Conservation (phyloP, 148 eudicot genomes). For the Rhododendron kiyosumense region DNA sequence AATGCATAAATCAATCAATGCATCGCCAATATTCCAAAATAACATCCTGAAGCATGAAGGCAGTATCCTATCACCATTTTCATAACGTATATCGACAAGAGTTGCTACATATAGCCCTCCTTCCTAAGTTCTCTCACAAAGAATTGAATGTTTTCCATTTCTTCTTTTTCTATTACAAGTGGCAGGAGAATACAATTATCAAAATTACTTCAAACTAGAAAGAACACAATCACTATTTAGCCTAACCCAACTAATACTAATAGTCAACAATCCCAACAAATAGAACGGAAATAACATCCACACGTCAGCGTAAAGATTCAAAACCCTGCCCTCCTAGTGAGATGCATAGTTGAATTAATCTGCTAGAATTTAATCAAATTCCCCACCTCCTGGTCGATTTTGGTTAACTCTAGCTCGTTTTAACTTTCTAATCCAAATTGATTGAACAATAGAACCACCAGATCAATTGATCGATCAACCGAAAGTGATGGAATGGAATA, state of each 20-base stretch:
- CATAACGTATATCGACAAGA: background rate
- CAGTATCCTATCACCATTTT: constrained; percentile 10
- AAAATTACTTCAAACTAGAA: background rate
- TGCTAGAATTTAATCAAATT: background rate
- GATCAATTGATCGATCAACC: background rate
- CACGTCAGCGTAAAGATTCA: background rate
- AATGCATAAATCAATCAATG: background rate
- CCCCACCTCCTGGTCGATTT: background rate
- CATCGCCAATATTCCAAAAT: background rate
- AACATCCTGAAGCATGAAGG: background rate
- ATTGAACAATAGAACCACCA: background rate
- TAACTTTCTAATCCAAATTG: background rate
- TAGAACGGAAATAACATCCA: background rate
- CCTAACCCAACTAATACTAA: background rate
- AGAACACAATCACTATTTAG: background rate
- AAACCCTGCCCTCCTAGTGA: background rate
- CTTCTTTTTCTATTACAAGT: background rate
- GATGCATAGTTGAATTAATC: background rate
- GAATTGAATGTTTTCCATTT: background rate
- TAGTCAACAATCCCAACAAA: background rate
- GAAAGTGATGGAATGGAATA: background rate
- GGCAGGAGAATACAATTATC: background rate
- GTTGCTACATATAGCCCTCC: background rate
- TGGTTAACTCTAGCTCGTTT: background rate
- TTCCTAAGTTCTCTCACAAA: background rate